Conservation (phyloP, 176 grass and related monocot species). For the Aechmea fasciata region DNA sequence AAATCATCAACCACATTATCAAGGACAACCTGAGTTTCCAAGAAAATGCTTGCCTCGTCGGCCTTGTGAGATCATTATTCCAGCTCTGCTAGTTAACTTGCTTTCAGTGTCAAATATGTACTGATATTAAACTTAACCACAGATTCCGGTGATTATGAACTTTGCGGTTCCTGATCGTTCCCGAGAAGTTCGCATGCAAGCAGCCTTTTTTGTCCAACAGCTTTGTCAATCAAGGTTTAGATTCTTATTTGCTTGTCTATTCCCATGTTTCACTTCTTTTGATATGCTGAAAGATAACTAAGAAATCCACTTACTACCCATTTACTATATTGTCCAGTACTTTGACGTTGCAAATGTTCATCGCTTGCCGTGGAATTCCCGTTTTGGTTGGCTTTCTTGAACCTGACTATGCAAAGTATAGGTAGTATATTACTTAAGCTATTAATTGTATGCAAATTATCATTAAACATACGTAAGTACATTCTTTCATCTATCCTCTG, state of each 20-base stretch:
- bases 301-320: neutral
- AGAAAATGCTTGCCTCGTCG: constrained; percentile 98
- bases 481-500: neutral
- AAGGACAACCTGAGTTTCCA: constrained; percentile 70
- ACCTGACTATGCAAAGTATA: constrained; percentile 96
- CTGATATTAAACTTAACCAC: constrained; percentile 21
- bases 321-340: constrained; percentile 47
- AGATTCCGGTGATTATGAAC: constrained; percentile 91
- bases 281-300: neutral
- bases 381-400: constrained; percentile 93
- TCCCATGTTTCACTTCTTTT: neutral
- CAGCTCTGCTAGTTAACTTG: constrained; percentile 12
- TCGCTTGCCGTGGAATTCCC: constrained; percentile 95
- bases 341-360: constrained; percentile 97
- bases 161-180: constrained; percentile 62
- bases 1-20: constrained; percentile 89
- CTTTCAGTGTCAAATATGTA: constrained; percentile 13
- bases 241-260: constrained; percentile 15
- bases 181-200: constrained; percentile 88
- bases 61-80: constrained; percentile 59
- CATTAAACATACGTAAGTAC: neutral
- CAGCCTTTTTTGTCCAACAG: constrained; percentile 82
- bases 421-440: constrained; percentile 28
- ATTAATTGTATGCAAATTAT: neutral
- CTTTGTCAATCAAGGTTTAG: constrained; percentile 91